Percentiles rank a stretch among this genome's conserved stretches.
Conservation (phyloP, 257 asterid species). For the Solanum sejunctum region DNA sequence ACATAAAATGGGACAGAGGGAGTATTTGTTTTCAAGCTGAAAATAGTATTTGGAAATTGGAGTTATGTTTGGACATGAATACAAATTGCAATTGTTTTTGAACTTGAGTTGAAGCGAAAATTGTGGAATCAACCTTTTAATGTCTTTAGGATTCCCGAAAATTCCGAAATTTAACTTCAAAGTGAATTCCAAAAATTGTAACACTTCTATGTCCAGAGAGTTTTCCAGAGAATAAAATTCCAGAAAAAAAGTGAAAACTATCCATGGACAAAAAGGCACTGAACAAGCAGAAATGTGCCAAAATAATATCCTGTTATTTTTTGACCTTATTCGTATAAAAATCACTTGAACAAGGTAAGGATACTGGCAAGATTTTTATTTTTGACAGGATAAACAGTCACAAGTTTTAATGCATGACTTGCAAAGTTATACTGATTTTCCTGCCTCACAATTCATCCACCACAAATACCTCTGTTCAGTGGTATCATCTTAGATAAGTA, state of each 20-base stretch:
- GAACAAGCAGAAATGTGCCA: background rate
- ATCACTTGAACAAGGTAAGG: background rate
- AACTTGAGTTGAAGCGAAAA: background rate
- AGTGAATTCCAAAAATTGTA: background rate
- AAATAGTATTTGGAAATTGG: background rate
- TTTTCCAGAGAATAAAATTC: background rate
- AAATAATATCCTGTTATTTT: background rate
- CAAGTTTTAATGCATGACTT: background rate
- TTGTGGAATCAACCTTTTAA: background rate
- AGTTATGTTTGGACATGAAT: background rate
- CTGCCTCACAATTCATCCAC: background rate
- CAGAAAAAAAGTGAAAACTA: background rate
- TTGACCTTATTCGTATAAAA: background rate
- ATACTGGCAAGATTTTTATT: background rate
- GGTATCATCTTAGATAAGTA: background rate
- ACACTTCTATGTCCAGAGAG: background rate
- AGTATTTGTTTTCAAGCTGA: background rate
- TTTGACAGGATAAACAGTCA: background rate
- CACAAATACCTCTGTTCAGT: background rate
- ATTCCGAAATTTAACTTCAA: background rate
- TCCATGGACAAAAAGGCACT: background rate
- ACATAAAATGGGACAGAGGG: too few species aligned
- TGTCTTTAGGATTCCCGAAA: background rate
- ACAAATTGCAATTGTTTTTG: background rate
- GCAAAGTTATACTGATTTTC: background rate